Conservation (phyloP, 805 yeast genomes). For the Kodamaea nitidulidarum region DNA sequence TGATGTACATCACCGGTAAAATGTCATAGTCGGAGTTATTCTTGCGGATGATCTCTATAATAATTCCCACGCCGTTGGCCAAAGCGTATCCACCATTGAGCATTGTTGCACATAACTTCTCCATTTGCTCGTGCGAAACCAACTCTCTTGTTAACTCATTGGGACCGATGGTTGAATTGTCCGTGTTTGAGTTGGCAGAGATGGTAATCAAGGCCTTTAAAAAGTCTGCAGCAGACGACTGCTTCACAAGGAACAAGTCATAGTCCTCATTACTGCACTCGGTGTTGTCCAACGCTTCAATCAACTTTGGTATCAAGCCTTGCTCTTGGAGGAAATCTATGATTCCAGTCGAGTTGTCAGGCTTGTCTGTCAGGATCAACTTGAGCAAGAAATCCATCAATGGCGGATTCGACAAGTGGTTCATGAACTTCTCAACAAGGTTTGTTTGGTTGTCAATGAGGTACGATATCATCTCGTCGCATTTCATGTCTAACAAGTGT, state of each 20-base stretch:
- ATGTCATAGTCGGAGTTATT: slow-evolving; percentile 45
- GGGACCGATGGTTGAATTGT: slow-evolving; percentile 44
- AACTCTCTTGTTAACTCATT: slow-evolving; percentile 44
- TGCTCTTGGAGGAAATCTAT: slow-evolving; percentile 43
- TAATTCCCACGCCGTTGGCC: slow-evolving; percentile 47
- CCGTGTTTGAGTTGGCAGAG: slow-evolving; percentile 44
- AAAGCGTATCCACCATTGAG: slow-evolving; percentile 44
- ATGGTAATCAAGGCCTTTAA: slow-evolving; percentile 44
- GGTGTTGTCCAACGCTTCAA: slow-evolving; percentile 28
- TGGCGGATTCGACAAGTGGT: slow-evolving; percentile 43
- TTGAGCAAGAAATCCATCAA: slow-evolving; percentile 44
- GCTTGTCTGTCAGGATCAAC: slow-evolving; percentile 43
- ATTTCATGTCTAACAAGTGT: slow-evolving; percentile 45
- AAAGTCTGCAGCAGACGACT: slow-evolving; percentile 43
- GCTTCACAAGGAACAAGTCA: slow-evolving; percentile 26
- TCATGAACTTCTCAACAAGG: slow-evolving; percentile 39
- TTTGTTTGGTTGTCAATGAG: slow-evolving; percentile 41
- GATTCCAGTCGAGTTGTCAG: slow-evolving; percentile 44
- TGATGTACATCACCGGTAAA: slow-evolving; percentile 41
- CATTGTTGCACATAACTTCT: slow-evolving; percentile 35
- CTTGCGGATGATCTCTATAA: slow-evolving; percentile 43
- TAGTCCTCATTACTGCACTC: slow-evolving; percentile 8
- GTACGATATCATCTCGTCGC: slow-evolving; percentile 44
- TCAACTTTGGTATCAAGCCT: slow-evolving; percentile 31
- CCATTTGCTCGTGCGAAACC: slow-evolving; percentile 36